Percentiles rank a stretch among this genome's conserved stretches.
Evolutionary conservation across 2,329 filamentous ascomycete species (phyloP).

Genomic region (Cadophora sp.): DNA sequence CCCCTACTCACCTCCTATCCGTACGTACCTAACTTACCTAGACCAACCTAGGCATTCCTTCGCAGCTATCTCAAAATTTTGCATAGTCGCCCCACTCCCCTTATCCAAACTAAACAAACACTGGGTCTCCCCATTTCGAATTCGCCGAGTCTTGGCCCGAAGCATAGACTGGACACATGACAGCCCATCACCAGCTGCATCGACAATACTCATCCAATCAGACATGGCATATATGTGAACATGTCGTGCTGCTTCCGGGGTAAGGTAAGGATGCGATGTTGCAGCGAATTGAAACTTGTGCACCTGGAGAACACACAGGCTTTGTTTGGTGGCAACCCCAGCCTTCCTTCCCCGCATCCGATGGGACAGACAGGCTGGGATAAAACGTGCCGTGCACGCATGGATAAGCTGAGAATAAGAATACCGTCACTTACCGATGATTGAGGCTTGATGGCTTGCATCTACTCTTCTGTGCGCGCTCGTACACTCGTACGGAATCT

Average conservation of each 20-base stretch:
- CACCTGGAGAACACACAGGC: background rate
- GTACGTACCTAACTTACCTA: no score
- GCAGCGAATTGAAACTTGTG: background rate
- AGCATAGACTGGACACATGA: background rate
- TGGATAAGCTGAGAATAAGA: background rate
- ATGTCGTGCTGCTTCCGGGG: background rate
- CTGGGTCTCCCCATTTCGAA: background rate
- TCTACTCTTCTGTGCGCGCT: background rate
- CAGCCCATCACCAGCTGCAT: background rate
- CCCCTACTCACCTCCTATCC: background rate
- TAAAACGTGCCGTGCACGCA: background rate
- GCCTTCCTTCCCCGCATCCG: constrained; percentile 10
- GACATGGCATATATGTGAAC: background rate
- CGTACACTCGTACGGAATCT: background rate
- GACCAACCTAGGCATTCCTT: no score
- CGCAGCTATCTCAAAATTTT: background rate
- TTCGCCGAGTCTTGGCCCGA: constrained; percentile 15
- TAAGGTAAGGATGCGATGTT: background rate
- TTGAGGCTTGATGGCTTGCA: background rate
- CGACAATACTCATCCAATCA: background rate
- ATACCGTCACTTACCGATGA: background rate
- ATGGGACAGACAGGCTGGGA: background rate
- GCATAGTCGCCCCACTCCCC: background rate
- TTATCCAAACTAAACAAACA: background rate
- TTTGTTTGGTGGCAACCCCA: background rate